A percentile compares a stretch with the other conserved stretches of the same genome.
phyloP scores from a whole-genome alignment of 108 stramenopile species.

The Bacterosira constricta region DNA sequence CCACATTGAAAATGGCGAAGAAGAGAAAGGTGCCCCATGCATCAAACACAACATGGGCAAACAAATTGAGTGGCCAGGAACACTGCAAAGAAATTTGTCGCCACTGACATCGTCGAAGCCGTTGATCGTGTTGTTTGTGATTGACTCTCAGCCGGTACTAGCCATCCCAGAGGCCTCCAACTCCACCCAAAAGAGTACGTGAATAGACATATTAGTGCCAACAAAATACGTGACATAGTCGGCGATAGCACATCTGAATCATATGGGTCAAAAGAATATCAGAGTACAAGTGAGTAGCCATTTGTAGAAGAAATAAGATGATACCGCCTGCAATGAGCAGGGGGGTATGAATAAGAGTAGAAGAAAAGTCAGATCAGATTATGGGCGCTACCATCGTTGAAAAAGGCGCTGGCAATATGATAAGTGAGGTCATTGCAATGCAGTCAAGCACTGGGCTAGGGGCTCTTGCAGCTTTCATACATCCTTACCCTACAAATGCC shows the following conservation, averaged over 20 bases:
- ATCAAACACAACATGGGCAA: not conserved
- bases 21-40: not conserved
- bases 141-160: not conserved
- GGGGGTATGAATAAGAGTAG: too few relatives aligned
- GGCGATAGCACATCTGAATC: not conserved
- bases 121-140: not conserved
- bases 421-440: too few relatives aligned
- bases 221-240: not conserved
- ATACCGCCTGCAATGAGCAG: not conserved
- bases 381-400: too few relatives aligned
- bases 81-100: not conserved
- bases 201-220: too few relatives aligned
- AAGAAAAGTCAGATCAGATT: too few relatives aligned
- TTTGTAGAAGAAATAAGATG: not conserved
- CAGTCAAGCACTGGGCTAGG: too few relatives aligned
- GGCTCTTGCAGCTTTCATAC: too few relatives aligned
- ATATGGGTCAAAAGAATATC: not conserved
- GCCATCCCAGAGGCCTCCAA: not conserved
- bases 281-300: not conserved
- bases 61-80: not conserved
- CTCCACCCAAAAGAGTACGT: not conserved
- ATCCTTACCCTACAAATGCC: constrained; percentile 9
- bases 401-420: too few relatives aligned
- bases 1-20: not conserved
- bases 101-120: not conserved